phyloP scores from a whole-genome alignment of 805 yeast species.

The Diddensiella transvaalensis region DNA sequence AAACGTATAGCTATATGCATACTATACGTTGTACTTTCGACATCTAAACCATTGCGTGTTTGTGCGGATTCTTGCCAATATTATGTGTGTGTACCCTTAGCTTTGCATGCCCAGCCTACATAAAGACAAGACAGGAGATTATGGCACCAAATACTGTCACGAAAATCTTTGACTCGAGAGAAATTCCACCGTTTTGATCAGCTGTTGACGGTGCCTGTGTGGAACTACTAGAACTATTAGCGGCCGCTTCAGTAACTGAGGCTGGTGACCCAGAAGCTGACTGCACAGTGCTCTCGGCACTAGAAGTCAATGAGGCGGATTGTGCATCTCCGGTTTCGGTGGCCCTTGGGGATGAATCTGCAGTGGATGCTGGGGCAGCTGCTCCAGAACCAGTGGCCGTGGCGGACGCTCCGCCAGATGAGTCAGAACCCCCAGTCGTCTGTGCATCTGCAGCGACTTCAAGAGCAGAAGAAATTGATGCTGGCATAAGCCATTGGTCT shows the following conservation, averaged over 20 bases:
- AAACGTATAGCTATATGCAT: no score
- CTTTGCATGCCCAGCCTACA: no score
- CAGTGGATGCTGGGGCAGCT: neutral
- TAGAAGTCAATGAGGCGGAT: conserved; percentile 2
- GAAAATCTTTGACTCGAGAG: neutral
- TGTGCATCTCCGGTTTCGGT: neutral
- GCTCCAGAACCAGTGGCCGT: neutral
- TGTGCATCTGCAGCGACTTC: conserved; percentile 11
- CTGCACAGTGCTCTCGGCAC: no score
- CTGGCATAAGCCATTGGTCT: conserved; percentile 45
- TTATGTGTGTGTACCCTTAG: no score
- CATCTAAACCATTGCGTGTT: no score
- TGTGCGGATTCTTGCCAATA: no score
- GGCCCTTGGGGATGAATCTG: neutral
- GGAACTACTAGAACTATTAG: neutral
- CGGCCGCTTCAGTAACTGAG: no score
- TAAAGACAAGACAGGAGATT: neutral
- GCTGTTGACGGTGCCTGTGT: neutral
- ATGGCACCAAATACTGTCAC: neutral
- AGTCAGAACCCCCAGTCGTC: conserved; percentile 6
- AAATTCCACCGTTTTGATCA: neutral
- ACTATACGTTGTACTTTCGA: no score
- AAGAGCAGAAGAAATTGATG: conserved; percentile 36
- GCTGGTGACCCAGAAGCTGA: no score
- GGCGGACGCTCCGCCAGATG: conserved; percentile 1